These are phyloP conservation scores for Penicillium angulare DNA, from an alignment of 495 filamentous ascomycete species.

Conservation along the genomic window DNA sequence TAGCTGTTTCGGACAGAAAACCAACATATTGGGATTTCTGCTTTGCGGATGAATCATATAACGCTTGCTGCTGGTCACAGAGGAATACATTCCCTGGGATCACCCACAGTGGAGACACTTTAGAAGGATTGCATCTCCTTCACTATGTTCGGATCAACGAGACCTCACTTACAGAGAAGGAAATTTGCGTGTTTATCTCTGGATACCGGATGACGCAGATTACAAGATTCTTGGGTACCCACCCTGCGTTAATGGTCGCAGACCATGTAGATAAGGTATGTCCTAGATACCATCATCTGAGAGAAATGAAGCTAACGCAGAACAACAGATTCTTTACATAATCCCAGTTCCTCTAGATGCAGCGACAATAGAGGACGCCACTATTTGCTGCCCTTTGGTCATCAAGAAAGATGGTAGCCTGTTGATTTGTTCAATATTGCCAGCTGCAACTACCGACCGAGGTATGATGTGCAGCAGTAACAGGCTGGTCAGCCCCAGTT, in stretches of 20 bases:
- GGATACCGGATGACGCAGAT: slow-evolving; percentile 17
- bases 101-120: slow-evolving; percentile 3
- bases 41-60: slow-evolving; percentile 19
- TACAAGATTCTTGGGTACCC: slow-evolving; percentile 15
- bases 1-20: slow-evolving; percentile 19
- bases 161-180: slow-evolving; percentile 10
- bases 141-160: slow-evolving; percentile 16
- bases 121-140: slow-evolving; percentile 7
- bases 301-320: neutral
- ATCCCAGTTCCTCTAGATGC: slow-evolving; percentile 25
- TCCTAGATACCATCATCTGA: neutral
- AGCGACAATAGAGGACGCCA: slow-evolving; percentile 28
- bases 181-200: slow-evolving; percentile 24
- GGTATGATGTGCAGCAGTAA: neutral
- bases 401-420: slow-evolving; percentile 23
- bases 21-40: slow-evolving; percentile 29
- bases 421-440: slow-evolving; percentile 23
- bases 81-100: slow-evolving; percentile 13
- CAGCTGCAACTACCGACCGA: slow-evolving; percentile 21
- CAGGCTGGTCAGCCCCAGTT: neutral
- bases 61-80: slow-evolving; percentile 12
- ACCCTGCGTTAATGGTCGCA: slow-evolving; percentile 25
- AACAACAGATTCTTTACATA: slow-evolving; percentile 21
- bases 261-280: slow-evolving; percentile 27
- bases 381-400: slow-evolving; percentile 24